Evolutionary conservation across 2,329 filamentous ascomycete species (phyloP).

Genomic region (Alternaria sp.): DNA sequence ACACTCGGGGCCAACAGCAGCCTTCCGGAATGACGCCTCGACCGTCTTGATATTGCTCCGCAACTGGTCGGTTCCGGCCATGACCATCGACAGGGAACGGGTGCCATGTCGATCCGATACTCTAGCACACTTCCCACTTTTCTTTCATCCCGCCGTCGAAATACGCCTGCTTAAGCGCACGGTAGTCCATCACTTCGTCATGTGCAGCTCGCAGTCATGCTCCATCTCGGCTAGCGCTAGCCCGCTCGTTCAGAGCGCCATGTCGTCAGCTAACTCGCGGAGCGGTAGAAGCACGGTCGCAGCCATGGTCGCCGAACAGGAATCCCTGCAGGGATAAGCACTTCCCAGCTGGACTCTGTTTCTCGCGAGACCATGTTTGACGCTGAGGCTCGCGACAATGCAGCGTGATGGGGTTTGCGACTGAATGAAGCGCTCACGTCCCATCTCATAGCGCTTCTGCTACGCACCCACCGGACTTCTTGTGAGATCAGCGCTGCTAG

Average conservation of each 20-base stretch:
- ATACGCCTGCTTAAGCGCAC: slow-evolving; percentile 39
- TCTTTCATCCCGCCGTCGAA: slow-evolving; percentile 26
- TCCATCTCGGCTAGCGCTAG: slow-evolving; percentile 41
- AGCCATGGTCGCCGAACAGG: slow-evolving; percentile 41
- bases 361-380: slow-evolving; percentile 20
- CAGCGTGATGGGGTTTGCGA: slow-evolving; percentile 25
- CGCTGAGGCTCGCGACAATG: slow-evolving; percentile 23
- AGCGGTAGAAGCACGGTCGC: slow-evolving; percentile 38
- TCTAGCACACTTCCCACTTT: slow-evolving; percentile 16
- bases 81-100: slow-evolving; percentile 34
- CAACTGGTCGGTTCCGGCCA: slow-evolving; percentile 19
- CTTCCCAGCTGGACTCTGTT: slow-evolving; percentile 23
- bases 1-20: slow-evolving; percentile 38
- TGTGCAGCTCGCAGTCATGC: slow-evolving; percentile 41
- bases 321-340: slow-evolving; percentile 31
- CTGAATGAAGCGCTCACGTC: slow-evolving; percentile 19
- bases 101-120: slow-evolving; percentile 22
- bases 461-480: slow-evolving; percentile 14
- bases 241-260: slow-evolving; percentile 35
- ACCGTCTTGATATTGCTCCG: slow-evolving; percentile 22
- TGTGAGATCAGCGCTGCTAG: slow-evolving; percentile 28
- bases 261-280: slow-evolving; percentile 39
- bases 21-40: slow-evolving; percentile 20
- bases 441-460: slow-evolving; percentile 23
- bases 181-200: slow-evolving; percentile 37